These are phyloP conservation scores for barrel medic (Medicago truncatula) DNA, from an alignment of 306 rosid species.

Conservation along the genomic window DNA sequence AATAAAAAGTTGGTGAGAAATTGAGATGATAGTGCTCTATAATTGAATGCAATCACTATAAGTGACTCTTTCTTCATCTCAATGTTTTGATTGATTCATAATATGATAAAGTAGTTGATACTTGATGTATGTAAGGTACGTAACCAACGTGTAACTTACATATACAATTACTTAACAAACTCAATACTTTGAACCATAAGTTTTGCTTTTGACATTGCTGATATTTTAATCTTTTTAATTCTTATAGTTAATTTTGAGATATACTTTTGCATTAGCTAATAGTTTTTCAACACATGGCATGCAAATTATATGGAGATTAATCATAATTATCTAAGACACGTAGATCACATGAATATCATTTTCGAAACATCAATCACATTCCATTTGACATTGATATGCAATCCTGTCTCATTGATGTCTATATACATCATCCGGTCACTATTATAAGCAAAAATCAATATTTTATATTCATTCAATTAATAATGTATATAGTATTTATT, in stretches of 20 bases:
- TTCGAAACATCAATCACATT: background rate
- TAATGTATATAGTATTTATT: no score
- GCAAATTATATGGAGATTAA: background rate
- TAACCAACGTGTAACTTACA: slow-evolving; percentile 17
- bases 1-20: slow-evolving; percentile 18
- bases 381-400: slow-evolving; percentile 16
- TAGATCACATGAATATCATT: background rate
- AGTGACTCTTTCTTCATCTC: slow-evolving; percentile 1
- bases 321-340: background rate
- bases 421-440: no score
- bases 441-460: no score
- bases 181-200: background rate
- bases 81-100: background rate
- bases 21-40: slow-evolving; percentile 35
- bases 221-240: slow-evolving; percentile 33
- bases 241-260: slow-evolving; percentile 21
- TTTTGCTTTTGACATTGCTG: slow-evolving; percentile 19
- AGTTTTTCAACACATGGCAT: background rate
- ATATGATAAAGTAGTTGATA: background rate
- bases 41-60: slow-evolving; percentile 9
- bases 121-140: background rate
- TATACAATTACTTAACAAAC: background rate
- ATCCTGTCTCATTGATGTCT: background rate
- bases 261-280: background rate
- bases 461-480: no score